phyloP scores from a whole-genome alignment of 2,329 filamentous ascomycete species.

The Aspergillus sp. region DNA sequence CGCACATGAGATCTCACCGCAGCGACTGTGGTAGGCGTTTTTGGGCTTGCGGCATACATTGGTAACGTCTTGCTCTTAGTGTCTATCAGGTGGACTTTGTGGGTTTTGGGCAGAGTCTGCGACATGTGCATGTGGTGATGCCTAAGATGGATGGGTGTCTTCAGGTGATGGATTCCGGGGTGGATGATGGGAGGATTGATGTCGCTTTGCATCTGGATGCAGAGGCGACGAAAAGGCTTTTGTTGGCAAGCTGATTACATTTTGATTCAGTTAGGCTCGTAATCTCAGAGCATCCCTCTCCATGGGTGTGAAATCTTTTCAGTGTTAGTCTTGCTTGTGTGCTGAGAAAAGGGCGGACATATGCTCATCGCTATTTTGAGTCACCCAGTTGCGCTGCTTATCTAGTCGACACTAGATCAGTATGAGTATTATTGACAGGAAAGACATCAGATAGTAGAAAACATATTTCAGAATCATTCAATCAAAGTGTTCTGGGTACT shows the following conservation, averaged over 20 bases:
- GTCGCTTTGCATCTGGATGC: conserved; percentile 10
- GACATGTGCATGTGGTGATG: conserved; percentile 41
- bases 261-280: too few relatives aligned
- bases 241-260: background rate
- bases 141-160: conserved; percentile 38
- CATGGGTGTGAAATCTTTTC: too few relatives aligned
- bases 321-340: too few relatives aligned
- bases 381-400: too few relatives aligned
- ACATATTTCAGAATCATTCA: too few relatives aligned
- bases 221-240: conserved; percentile 1
- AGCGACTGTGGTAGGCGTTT: conserved; percentile 45
- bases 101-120: conserved; percentile 10
- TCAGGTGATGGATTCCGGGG: conserved; percentile 34
- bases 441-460: too few relatives aligned
- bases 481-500: conserved; percentile 21
- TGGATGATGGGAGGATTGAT: conserved; percentile 10
- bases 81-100: conserved; percentile 37
- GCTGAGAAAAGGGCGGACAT: too few relatives aligned
- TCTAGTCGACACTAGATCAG: too few relatives aligned
- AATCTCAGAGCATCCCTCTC: too few relatives aligned
- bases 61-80: conserved; percentile 38
- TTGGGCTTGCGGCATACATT: conserved; percentile 38
- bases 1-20: conserved; percentile 40
- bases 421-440: too few relatives aligned
- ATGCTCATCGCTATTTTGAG: too few relatives aligned